Percentiles rank a stretch among this genome's conserved stretches.
Conservation (phyloP, 2,329 filamentous ascomycete species). For the Penicillium fuscoglaucum region DNA sequence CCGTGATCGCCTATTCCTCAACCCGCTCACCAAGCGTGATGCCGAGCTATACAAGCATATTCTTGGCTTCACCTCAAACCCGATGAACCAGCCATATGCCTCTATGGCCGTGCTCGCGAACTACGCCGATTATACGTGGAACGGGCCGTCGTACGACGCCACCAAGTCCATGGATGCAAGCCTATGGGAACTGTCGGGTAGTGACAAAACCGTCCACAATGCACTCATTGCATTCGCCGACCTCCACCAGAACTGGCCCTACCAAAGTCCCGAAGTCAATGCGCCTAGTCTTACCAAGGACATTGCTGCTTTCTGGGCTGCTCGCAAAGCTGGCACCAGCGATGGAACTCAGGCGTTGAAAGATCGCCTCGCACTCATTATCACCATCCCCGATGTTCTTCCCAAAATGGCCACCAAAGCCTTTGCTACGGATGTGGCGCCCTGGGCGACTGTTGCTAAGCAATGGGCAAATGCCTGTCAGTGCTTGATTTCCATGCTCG, state of each 20-base stretch:
- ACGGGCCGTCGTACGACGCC: background rate
- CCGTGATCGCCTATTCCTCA: slow-evolving; percentile 26
- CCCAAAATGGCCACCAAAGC: background rate
- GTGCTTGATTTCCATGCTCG: slow-evolving; percentile 1
- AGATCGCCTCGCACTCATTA: background rate
- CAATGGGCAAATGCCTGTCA: slow-evolving; percentile 1
- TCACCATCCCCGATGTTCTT: background rate
- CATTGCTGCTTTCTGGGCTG: background rate
- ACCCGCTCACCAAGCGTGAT: slow-evolving; percentile 23
- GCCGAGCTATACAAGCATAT: slow-evolving; percentile 22
- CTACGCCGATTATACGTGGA: slow-evolving; percentile 2
- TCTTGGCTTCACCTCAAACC: slow-evolving; percentile 26
- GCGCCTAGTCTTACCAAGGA: background rate
- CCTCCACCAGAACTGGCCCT: slow-evolving; percentile 2
- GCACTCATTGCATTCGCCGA: background rate
- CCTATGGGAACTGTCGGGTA: background rate
- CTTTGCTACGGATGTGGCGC: background rate
- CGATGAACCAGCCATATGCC: slow-evolving; percentile 19
- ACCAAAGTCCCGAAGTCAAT: background rate
- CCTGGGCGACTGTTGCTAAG: background rate
- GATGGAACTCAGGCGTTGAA: background rate
- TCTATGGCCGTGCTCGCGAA: background rate
- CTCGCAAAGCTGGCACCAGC: background rate
- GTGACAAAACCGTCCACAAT: background rate
- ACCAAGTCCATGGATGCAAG: background rate